Base-by-base conservation (phyloP, 768 basidiomycete species). In the Xanthoconium purpureum region DNA sequence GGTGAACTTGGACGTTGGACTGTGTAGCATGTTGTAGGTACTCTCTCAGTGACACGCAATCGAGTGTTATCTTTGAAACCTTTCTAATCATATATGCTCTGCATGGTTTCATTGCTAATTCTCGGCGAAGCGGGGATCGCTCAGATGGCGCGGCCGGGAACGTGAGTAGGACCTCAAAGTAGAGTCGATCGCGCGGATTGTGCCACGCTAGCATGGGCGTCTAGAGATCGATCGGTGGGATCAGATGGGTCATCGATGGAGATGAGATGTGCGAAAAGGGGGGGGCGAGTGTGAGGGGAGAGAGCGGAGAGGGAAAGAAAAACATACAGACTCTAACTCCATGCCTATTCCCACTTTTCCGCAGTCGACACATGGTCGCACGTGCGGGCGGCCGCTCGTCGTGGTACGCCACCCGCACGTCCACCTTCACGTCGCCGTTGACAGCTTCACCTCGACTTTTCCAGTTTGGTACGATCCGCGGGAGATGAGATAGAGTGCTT, bases 301-400 rank as follows among this genome's bases (percentile, higher is more conserved):
- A 24, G 24, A 24, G 24, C 24, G 24, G 24, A 24, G 24, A 24
- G 24, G 24, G 24, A 24, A 24, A 24, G 3, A 7, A 28, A 9
- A 30, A 75, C 78, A 40, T 69, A 77, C 24, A 24, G 52, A 78
- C 68, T 0, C 77, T 75, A 14, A 77, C 60, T 20, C 75, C 77
- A 37, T 71, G 55, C 38, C 66, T 56, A 10, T 66, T 59, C 28
- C 64, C 65, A 6, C 50, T 53, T 35, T 62, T 68, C 36, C 58
- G 57, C 2, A 78, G 62, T n/a, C 48, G 56, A 52, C 74, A 76
- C 15, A 76, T 60, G 5, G 65, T 59, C 18, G 69, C 69, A n/a
- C 61, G 60, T 6, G 64, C 59, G 3, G 74, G 67, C 11, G 66
- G 56, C 10, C 45, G 51, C 6, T 54, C 40, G 28, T 50, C 40